A percentile compares a stretch with the other conserved stretches of the same genome.
These are phyloP conservation scores for Trametes maxima DNA, from an alignment of 768 basidiomycete genomes.

Conservation along the genomic window DNA sequence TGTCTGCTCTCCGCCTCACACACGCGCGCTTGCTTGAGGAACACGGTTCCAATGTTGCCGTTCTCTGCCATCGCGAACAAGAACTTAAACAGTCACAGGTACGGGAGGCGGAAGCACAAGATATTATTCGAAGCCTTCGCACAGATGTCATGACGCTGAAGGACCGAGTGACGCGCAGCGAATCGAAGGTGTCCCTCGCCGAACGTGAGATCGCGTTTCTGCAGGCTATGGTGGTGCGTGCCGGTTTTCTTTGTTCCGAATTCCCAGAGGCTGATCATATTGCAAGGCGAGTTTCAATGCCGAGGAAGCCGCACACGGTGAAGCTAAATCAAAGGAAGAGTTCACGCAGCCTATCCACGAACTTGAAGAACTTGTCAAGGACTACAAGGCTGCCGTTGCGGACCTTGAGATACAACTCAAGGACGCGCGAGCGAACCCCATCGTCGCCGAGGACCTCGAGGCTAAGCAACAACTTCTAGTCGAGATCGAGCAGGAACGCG, in stretches of 20 bases:
- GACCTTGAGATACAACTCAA: conserved; percentile 53
- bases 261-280: not conserved
- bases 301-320: conserved; percentile 49
- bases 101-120: conserved; percentile 27
- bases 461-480: conserved; percentile 41
- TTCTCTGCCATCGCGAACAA: conserved; percentile 54
- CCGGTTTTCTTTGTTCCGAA: not conserved
- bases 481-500: conserved; percentile 42
- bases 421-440: conserved; percentile 41
- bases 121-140: conserved; percentile 36
- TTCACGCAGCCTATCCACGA: conserved; percentile 50
- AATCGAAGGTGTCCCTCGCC: conserved; percentile 42
- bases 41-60: conserved; percentile 57
- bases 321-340: conserved; percentile 36
- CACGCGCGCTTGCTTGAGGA: conserved; percentile 70
- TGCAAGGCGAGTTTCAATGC: conserved; percentile 62
- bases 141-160: conserved; percentile 42
- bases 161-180: conserved; percentile 42
- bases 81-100: conserved; percentile 47
- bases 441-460: conserved; percentile 21
- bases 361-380: conserved; percentile 55
- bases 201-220: conserved; percentile 71
- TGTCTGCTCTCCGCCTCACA: conserved; percentile 60
- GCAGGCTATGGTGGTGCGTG: conserved; percentile 64
- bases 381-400: conserved; percentile 54